phyloP scores from a whole-genome alignment of 371 early-diverging fungal genomes.

The Circinella umbellata region DNA sequence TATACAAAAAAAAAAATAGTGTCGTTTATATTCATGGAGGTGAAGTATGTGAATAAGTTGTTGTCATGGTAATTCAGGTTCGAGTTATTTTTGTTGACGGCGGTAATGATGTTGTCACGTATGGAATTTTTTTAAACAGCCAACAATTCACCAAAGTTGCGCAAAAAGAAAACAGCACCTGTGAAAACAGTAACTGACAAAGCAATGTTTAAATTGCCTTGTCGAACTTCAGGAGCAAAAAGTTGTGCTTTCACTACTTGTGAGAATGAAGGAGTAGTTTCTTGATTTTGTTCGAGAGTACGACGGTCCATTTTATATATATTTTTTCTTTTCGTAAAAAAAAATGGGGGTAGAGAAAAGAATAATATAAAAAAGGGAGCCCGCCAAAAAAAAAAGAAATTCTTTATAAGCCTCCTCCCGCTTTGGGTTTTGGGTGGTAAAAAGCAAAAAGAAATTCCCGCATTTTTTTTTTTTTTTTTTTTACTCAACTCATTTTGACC shows the following conservation, averaged over 20 bases:
- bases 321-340: neutral
- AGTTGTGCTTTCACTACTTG: slow-evolving; percentile 53
- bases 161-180: slow-evolving; percentile 67
- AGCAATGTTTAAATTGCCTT: slow-evolving; percentile 65
- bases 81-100: neutral
- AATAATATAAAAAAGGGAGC: neutral
- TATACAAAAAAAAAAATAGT: no score
- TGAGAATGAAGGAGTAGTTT: slow-evolving; percentile 36
- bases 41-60: no score
- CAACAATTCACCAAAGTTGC: slow-evolving; percentile 68
- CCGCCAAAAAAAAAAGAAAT: neutral
- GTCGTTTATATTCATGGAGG: no score
- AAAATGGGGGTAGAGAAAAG: neutral
- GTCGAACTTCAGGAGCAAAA: slow-evolving; percentile 58
- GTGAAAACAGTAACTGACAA: slow-evolving; percentile 67
- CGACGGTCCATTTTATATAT: slow-evolving; percentile 22
- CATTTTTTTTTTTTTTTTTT: slow-evolving; percentile 8
- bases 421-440: neutral
- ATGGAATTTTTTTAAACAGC: slow-evolving; percentile 53
- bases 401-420: neutral
- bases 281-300: slow-evolving; percentile 31
- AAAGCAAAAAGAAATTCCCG: neutral
- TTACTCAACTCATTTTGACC: neutral
- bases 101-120: neutral
- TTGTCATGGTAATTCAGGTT: neutral